Conservation (phyloP, 2,329 filamentous ascomycete genomes). For the Chaetomium strumarium region DNA sequence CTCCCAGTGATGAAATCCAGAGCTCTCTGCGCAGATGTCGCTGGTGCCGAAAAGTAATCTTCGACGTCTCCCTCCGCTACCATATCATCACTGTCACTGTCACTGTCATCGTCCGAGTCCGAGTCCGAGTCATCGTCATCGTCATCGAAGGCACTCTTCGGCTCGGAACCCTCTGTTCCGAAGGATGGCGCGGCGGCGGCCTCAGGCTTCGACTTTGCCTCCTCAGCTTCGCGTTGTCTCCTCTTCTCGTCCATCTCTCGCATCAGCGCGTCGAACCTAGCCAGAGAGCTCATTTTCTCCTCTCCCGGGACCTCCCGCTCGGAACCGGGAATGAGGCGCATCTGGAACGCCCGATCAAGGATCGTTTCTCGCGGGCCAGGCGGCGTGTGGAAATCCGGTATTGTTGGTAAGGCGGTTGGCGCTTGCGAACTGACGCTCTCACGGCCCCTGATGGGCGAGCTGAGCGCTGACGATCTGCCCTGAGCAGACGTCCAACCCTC, state of each 20-base stretch:
- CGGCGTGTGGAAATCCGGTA: slow-evolving; percentile 44
- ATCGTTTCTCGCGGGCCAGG: slow-evolving; percentile 57
- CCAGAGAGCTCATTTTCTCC: slow-evolving; percentile 59
- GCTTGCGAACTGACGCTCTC: slow-evolving; percentile 49
- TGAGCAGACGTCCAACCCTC: slow-evolving; percentile 57
- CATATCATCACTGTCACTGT: slow-evolving; percentile 33
- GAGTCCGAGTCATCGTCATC: slow-evolving; percentile 41
- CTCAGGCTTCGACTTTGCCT: slow-evolving; percentile 19
- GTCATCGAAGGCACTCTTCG: slow-evolving; percentile 49
- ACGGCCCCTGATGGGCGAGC: slow-evolving; percentile 49
- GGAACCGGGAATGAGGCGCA: slow-evolving; percentile 57
- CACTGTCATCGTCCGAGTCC: slow-evolving; percentile 35
- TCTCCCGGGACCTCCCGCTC: slow-evolving; percentile 50
- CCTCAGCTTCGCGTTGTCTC: slow-evolving; percentile 35
- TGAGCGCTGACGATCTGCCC: slow-evolving; percentile 52
- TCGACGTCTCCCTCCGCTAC: slow-evolving; percentile 27
- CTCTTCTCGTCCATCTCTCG: slow-evolving; percentile 50
- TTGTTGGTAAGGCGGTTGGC: slow-evolving; percentile 30
- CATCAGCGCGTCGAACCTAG: slow-evolving; percentile 62
- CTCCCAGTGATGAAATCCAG: slow-evolving; percentile 46
- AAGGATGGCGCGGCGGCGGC: slow-evolving; percentile 15
- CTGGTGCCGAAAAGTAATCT: slow-evolving; percentile 23
- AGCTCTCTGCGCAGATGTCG: slow-evolving; percentile 37
- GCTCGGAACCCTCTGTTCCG: slow-evolving; percentile 30
- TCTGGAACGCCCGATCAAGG: slow-evolving; percentile 59